A percentile compares a stretch with the other conserved stretches of the same genome.
phyloP scores from a whole-genome alignment of 441 rosid species.

The Monsonia emarginata region DNA sequence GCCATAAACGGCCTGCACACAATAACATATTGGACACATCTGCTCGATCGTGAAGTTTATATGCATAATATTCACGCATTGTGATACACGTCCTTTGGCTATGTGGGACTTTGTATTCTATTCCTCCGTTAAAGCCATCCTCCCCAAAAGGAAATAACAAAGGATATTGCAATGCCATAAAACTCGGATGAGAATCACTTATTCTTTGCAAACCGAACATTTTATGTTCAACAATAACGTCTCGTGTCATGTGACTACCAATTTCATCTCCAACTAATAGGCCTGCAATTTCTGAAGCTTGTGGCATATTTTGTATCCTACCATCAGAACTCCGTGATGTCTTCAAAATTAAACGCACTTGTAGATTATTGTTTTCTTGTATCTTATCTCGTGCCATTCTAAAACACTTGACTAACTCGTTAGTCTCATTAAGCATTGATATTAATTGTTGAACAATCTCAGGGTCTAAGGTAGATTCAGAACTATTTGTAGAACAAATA shows the following conservation, averaged over 20 bases:
- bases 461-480: neutral
- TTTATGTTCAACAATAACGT: neutral
- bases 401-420: neutral
- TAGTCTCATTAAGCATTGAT: neutral
- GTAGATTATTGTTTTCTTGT: neutral
- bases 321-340: neutral
- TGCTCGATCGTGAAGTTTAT: neutral
- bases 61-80: neutral
- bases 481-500: too few species aligned
- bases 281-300: constrained; percentile 1
- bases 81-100: too few species aligned
- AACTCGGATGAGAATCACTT: neutral
- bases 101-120: neutral
- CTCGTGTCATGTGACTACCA: neutral
- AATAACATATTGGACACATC: neutral
- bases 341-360: neutral
- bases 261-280: constrained; percentile 1
- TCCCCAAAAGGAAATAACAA: constrained; percentile 7
- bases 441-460: neutral
- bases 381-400: neutral
- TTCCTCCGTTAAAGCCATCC: neutral
- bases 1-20: neutral
- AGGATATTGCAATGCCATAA: constrained; percentile 14
- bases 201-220: neutral
- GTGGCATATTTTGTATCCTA: neutral